Evolutionary conservation across 2,329 filamentous ascomycete genomes (phyloP), one percentile per base, ranked within the genome.

Genomic region (Aspergillus hortae): DNA sequence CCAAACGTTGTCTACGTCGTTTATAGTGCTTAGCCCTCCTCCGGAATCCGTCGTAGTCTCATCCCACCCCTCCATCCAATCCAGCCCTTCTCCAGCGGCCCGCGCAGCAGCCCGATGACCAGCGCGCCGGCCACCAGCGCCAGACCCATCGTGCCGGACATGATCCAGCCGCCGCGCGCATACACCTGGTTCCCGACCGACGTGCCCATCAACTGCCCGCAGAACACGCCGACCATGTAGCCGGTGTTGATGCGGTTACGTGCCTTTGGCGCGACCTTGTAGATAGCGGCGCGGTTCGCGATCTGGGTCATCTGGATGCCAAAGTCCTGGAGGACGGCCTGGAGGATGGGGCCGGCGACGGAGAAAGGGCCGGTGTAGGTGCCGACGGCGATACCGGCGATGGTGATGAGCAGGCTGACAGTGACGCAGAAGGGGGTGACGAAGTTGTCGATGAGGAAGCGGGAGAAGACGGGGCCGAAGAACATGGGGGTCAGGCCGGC

Each of bases 211-310:
- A 94, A 63, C 73, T 94, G 89, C 0, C 89, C 89, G 25, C 80
- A 83, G 62, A 92, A 92, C 0, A 82, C 84, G 6, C 80, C 78
- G 0, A 91, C 79, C 89, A 92, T 94, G 63, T 90, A 94, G 1
- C 85, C 87, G 0, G 89, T 91, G 65, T 94, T 94, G 21, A 92
- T 80, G 3, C 89, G 73, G 69, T 91, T 94, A 4, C 87, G 74
- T 0, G 85, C 85, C 54, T 83, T 85, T 0, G 88, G 84, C 48
- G 87, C 86, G 19, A 92, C 83, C 1, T 75, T 72, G 60, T 89
- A 92, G 17, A 94, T 88, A 4, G 82, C 79, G 0, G 80, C 78
- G 0, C 89, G 75, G 61, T 92, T 91, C 15, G 40, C 40, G 30
- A 90, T 87, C 66, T 91, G 87, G 1, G 82, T 78, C 1, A 84